These are phyloP conservation scores for Spathaspora gorwiae DNA, from an alignment of 805 yeast species.

Conservation along the genomic window DNA sequence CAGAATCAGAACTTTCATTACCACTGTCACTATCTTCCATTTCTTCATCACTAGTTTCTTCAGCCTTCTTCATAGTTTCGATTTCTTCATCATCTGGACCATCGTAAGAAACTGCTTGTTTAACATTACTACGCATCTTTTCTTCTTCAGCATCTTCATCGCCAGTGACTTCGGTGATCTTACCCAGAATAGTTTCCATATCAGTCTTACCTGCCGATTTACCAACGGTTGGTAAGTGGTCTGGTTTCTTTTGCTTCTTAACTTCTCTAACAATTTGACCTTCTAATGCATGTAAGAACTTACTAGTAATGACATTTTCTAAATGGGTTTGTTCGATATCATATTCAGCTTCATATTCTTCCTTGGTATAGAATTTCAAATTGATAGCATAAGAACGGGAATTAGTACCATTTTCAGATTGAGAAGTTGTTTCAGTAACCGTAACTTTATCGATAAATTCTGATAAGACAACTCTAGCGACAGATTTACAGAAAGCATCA, in stretches of 20 bases:
- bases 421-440: constrained; percentile 86
- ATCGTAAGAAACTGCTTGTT: constrained; percentile 88
- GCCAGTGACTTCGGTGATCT: constrained; percentile 24
- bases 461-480: constrained; percentile 77
- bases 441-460: constrained; percentile 82
- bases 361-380: constrained; percentile 67
- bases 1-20: constrained; percentile 25
- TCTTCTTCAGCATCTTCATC: constrained; percentile 61
- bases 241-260: constrained; percentile 68
- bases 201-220: constrained; percentile 58
- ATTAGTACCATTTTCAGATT: constrained; percentile 42
- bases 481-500: constrained; percentile 86
- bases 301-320: constrained; percentile 58
- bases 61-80: constrained; percentile 83
- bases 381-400: constrained; percentile 72
- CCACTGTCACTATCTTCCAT: constrained; percentile 35
- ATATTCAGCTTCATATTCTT: constrained; percentile 82
- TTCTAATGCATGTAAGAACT: constrained; percentile 71
- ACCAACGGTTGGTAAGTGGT: constrained; percentile 59
- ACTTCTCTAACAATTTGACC: constrained; percentile 71
- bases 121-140: constrained; percentile 47
- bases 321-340: constrained; percentile 80
- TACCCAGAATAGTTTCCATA: constrained; percentile 40
- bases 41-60: constrained; percentile 70
- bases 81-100: constrained; percentile 94